Base-by-base conservation (phyloP, 2,329 filamentous ascomycete genomes). In the Aspergillus sp. region DNA sequence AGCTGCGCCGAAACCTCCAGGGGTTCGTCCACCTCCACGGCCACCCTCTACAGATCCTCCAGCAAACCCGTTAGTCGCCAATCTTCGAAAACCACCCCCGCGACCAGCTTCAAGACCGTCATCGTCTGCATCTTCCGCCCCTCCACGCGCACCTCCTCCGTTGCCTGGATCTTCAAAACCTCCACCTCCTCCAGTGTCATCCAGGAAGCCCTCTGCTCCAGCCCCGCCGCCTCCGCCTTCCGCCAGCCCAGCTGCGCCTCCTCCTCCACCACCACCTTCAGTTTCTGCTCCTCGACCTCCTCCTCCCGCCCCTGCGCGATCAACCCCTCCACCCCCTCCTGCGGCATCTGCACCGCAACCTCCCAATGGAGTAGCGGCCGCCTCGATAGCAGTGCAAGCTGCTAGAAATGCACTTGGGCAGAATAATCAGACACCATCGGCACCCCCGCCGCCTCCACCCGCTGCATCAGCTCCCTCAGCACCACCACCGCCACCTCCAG, bases 31-130 rank as follows among this genome's bases (percentile, higher is more conserved):
- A 37, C 70, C 74, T 28, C 70, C 67, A 28, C 61, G 71, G 27
- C 71, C 72, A 13, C 70, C 74, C 10, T 70, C 73, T n/a, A 68
- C 70, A 49, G 69, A 75, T 12, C 63, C 72, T 29, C 69, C 75
- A 44, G 69, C 74, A 44, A 74, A 83, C 47, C 66, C 69, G 11
- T 52, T 74, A 47, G 60, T 72, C 54, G 75, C 80, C 28, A 78
- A 78, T 51, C 68, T 86, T 35, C 75, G 82, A 52, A 87, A 82
- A 65, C 71, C 72, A 34, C 73, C 72, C 36, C 68, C 68, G 39
- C 72, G 67, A 50, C 73, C 73, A 42, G 60, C 59, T 1, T 71
- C 71, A 34, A 73, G 86, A 50, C 82, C 86, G 2, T 66, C 74
- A 6, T 85, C 84, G 11, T 75, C 81, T 13, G 70, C 74, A 26